A percentile compares a stretch with the other conserved stretches of the same genome.
These are phyloP conservation scores for Boletellus emodensis DNA, from an alignment of 768 basidiomycete species.

Conservation along the genomic window DNA sequence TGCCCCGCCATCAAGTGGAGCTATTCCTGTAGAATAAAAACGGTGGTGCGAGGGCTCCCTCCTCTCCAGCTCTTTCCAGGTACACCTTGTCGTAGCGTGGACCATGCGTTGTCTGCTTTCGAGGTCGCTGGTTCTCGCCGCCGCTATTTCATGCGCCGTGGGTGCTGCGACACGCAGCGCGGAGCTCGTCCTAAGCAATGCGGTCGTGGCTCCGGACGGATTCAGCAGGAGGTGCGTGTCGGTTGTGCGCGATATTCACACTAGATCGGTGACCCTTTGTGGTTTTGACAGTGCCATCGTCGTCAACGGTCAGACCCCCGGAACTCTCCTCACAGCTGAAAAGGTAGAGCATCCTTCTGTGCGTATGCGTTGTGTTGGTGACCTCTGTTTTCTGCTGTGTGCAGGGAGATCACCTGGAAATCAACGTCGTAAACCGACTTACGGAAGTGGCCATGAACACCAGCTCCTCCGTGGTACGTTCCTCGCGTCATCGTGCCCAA, in stretches of 20 bases:
- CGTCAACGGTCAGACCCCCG: constrained; percentile 40
- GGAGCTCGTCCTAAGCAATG: constrained; percentile 37
- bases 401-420: constrained; percentile 38
- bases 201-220: constrained; percentile 42
- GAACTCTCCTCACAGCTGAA: constrained; percentile 37
- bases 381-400: neutral
- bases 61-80: no score
- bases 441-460: constrained; percentile 36
- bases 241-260: neutral
- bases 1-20: neutral
- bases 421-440: constrained; percentile 41
- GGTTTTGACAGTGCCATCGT: constrained; percentile 33
- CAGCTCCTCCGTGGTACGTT: constrained; percentile 39
- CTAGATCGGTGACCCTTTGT: neutral
- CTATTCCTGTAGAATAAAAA: neutral
- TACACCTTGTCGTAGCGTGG: neutral
- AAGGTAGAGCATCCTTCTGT: constrained; percentile 24
- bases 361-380: neutral
- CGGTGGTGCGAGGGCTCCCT: neutral
- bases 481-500: neutral
- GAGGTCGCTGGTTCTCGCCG: constrained; percentile 5
- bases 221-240: constrained; percentile 30
- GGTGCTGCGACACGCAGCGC: constrained; percentile 11
- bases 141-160: constrained; percentile 2
- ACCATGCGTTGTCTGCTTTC: constrained; percentile 11